Evolutionary conservation across 2,329 filamentous ascomycete species (phyloP).

Genomic region (Scytalidium sp.): DNA sequence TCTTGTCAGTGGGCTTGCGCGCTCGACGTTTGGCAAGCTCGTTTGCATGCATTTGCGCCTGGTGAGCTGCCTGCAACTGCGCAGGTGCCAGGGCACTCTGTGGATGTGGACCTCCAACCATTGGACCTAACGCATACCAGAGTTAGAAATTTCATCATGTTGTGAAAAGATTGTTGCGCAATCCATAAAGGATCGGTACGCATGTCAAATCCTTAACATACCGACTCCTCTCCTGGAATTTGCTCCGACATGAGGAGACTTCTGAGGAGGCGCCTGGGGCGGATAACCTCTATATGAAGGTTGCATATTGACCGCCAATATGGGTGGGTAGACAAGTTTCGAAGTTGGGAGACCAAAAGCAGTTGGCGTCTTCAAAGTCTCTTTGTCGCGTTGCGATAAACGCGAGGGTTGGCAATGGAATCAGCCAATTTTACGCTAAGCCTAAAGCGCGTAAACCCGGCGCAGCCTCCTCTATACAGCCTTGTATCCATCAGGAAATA

Average conservation of each 20-base stretch:
- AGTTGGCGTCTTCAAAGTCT: background rate
- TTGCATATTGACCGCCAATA: constrained; percentile 23
- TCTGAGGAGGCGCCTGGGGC: constrained; percentile 11
- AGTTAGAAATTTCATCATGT: constrained; percentile 6
- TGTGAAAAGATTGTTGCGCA: background rate
- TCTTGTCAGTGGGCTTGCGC: constrained; percentile 91
- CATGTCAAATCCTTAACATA: constrained; percentile 19
- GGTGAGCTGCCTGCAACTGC: constrained; percentile 48
- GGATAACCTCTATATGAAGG: constrained; percentile 25
- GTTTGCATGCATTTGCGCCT: constrained; percentile 48
- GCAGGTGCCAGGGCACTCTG: constrained; percentile 46
- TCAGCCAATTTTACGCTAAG: background rate
- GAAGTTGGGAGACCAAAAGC: background rate
- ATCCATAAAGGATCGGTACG: background rate
- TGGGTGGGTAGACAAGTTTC: background rate
- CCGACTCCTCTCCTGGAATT: constrained; percentile 30
- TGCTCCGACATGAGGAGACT: constrained; percentile 24
- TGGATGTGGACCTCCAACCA: constrained; percentile 25
- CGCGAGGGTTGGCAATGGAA: background rate
- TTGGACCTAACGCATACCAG: constrained; percentile 20
- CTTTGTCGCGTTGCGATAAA: constrained; percentile 1
- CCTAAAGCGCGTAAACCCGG: background rate
- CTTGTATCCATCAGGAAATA: too few relatives aligned
- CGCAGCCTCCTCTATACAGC: background rate
- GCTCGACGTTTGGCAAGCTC: constrained; percentile 77